Percentiles rank a stretch among this genome's conserved stretches.
These are phyloP conservation scores for Calonectria pseudoreteaudii DNA, from an alignment of 2,329 filamentous ascomycete genomes.

Conservation along the genomic window DNA sequence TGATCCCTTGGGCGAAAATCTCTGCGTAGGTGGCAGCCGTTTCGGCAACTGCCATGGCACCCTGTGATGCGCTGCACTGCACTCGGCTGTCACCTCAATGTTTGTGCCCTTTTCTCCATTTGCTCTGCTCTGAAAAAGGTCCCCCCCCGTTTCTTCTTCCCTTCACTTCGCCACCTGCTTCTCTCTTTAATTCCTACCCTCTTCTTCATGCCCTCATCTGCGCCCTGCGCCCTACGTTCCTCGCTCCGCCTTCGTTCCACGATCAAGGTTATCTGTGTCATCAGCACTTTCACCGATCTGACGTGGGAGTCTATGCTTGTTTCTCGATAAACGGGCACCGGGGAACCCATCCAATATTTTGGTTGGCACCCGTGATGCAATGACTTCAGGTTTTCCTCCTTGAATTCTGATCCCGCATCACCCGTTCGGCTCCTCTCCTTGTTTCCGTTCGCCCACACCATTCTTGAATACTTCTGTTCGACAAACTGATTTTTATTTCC, in stretches of 20 bases:
- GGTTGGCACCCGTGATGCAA: not conserved
- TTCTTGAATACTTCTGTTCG: not conserved
- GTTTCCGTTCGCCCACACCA: not conserved
- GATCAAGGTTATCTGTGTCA: not conserved
- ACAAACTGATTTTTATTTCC: not conserved
- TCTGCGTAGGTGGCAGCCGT: not conserved
- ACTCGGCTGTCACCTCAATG: constrained; percentile 11
- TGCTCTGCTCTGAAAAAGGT: not conserved
- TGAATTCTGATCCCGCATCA: not conserved
- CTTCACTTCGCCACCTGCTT: not conserved
- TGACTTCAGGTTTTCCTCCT: not conserved
- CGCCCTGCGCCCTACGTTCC: not conserved
- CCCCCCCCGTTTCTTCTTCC: not conserved
- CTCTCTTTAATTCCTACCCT: constrained; percentile 1
- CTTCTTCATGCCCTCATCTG: not conserved
- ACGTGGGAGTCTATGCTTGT: not conserved
- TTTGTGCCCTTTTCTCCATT: constrained; percentile 1
- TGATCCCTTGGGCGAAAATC: not conserved
- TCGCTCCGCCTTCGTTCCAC: not conserved
- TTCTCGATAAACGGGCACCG: too few species aligned
- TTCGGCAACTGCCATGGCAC: constrained; percentile 15
- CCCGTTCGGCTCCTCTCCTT: not conserved
- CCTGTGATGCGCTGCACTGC: constrained; percentile 14
- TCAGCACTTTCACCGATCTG: not conserved
- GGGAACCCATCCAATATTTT: not conserved